Percentiles rank a stretch among this genome's conserved stretches.
Conservation (phyloP, 1,139 yeast species). For the Diutina mesorugosa region DNA sequence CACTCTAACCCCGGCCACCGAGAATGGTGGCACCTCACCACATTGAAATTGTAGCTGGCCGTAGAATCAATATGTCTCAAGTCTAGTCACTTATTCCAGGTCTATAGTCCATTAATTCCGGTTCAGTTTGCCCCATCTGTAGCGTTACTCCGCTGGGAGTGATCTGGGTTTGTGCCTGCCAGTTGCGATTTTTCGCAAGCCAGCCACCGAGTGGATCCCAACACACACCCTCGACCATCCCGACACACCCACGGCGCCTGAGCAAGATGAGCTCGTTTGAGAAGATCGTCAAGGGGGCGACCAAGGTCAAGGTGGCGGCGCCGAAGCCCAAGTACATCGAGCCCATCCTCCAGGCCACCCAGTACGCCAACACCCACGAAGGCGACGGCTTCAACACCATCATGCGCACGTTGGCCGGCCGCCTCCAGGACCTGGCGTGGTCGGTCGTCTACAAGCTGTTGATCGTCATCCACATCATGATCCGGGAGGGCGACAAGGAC, state of each 20-base stretch:
- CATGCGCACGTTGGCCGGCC: conserved; percentile 44
- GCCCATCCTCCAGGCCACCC: conserved; percentile 77
- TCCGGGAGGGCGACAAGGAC: conserved; percentile 77
- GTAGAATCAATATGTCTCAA: no score
- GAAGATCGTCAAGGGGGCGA: conserved; percentile 36
- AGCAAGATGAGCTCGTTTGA: conserved; percentile 30
- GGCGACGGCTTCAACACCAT: conserved; percentile 55
- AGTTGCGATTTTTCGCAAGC: neutral
- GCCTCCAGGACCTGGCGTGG: conserved; percentile 78
- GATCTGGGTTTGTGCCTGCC: neutral
- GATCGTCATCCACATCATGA: conserved; percentile 80
- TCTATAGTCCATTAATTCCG: no score
- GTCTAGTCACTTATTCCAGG: no score
- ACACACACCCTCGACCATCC: neutral
- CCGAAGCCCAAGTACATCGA: conserved; percentile 93
- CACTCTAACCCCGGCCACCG: no score
- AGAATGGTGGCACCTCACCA: no score
- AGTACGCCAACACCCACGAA: conserved; percentile 18
- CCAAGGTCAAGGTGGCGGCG: conserved; percentile 70
- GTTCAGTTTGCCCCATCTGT: no score
- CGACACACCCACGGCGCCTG: neutral
- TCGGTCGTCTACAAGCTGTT: conserved; percentile 78
- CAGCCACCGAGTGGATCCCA: neutral
- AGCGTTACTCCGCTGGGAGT: no score
- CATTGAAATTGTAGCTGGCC: no score